Evolutionary conservation across 129 eudicot genomes (phyloP).

Genomic region (Apium graveolens): DNA sequence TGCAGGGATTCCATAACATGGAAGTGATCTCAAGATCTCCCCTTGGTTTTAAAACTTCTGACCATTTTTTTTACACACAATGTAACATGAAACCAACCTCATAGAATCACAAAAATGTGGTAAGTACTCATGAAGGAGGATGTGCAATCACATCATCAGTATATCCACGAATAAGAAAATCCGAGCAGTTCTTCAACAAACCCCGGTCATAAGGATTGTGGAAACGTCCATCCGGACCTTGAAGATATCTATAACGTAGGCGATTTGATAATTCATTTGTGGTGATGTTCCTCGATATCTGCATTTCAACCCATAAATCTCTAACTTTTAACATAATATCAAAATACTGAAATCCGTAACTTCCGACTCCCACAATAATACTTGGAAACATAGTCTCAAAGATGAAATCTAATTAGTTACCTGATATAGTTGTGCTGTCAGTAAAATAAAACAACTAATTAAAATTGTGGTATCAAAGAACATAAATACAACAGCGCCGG

Average conservation of each 20-base stretch:
- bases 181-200: slow-evolving; percentile 68
- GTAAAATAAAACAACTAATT: slow-evolving; percentile 55
- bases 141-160: slow-evolving; percentile 68
- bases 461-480: slow-evolving; percentile 55
- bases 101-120: slow-evolving; percentile 7
- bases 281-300: slow-evolving; percentile 86
- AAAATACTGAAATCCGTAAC: not conserved
- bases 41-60: not conserved
- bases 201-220: slow-evolving; percentile 91
- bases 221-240: slow-evolving; percentile 69
- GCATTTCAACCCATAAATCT: slow-evolving; percentile 14
- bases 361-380: not conserved
- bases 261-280: slow-evolving; percentile 77
- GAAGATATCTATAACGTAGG: slow-evolving; percentile 69
- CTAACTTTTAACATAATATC: not conserved
- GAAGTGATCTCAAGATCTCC: not conserved
- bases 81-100: not conserved
- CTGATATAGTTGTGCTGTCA: slow-evolving; percentile 52
- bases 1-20: not conserved
- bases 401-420: slow-evolving; percentile 27
- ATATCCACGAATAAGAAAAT: slow-evolving; percentile 68
- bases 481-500: slow-evolving; percentile 60
- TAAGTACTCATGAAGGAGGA: slow-evolving; percentile 56
- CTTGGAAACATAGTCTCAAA: not conserved
- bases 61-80: not conserved